Evolutionary conservation across 1,139 yeast species (phyloP).

Genomic region (Blastobotrys capitulatus): DNA sequence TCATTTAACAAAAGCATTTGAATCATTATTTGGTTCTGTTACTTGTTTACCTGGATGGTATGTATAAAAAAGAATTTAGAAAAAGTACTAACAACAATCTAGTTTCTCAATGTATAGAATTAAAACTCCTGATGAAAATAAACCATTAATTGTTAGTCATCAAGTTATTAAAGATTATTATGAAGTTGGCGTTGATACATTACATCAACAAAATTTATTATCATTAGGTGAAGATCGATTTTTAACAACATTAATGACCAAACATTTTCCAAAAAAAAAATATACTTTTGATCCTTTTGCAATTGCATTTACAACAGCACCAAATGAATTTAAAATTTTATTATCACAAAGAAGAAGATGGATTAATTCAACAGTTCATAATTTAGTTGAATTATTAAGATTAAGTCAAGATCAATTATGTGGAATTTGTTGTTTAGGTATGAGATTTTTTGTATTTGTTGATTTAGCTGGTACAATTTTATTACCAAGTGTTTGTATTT

Average conservation of each 20-base stretch:
- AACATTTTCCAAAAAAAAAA: constrained; percentile 31
- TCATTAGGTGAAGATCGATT: constrained; percentile 35
- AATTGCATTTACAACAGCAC: constrained; percentile 31
- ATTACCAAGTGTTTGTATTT: constrained; percentile 78
- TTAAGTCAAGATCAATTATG: constrained; percentile 30
- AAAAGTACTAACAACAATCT: background rate
- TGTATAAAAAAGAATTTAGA: constrained; percentile 3
- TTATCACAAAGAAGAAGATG: constrained; percentile 37
- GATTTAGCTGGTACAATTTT: constrained; percentile 45
- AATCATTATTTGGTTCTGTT: constrained; percentile 35
- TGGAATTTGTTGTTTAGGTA: constrained; percentile 35
- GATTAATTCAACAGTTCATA: constrained; percentile 37
- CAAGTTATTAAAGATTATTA: constrained; percentile 32
- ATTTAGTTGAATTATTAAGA: constrained; percentile 31
- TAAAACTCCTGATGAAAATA: constrained; percentile 50
- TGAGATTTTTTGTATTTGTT: constrained; percentile 34
- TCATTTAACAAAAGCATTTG: constrained; percentile 34
- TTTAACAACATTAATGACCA: constrained; percentile 32
- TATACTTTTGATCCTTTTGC: constrained; percentile 33
- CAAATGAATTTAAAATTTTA: constrained; percentile 28
- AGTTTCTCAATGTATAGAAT: constrained; percentile 35
- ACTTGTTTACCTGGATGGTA: constrained; percentile 36
- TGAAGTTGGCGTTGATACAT: constrained; percentile 30
- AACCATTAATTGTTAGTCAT: constrained; percentile 61
- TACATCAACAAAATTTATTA: constrained; percentile 33